These are phyloP conservation scores for Candida sonorensis DNA, from an alignment of 805 yeast species.

Conservation along the genomic window DNA sequence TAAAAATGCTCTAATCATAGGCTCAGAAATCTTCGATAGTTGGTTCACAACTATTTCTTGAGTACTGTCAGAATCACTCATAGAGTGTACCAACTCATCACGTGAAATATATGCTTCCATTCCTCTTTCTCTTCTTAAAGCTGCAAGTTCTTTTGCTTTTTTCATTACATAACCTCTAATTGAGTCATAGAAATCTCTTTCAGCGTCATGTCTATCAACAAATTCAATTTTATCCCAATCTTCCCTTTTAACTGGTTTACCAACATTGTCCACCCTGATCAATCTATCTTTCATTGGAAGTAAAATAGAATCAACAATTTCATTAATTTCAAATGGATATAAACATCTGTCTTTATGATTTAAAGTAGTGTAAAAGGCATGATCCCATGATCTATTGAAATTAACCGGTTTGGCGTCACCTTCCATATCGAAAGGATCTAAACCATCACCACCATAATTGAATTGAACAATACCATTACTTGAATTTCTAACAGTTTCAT, in stretches of 20 bases:
- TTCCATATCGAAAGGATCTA: conserved; percentile 98
- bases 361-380: conserved; percentile 70
- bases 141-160: conserved; percentile 53
- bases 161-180: conserved; percentile 53
- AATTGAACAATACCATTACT: conserved; percentile 96
- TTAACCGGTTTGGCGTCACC: conserved; percentile 97
- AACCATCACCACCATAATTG: conserved; percentile 97
- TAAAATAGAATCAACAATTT: conserved; percentile 48
- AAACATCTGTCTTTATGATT: conserved; percentile 47
- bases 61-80: conserved; percentile 11
- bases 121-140: conserved; percentile 47
- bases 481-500: conserved; percentile 90
- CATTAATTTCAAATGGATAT: conserved; percentile 62
- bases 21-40: conserved; percentile 56
- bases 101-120: conserved; percentile 26
- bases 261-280: conserved; percentile 67
- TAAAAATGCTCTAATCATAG: conserved; percentile 58
- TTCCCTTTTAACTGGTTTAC: conserved; percentile 40
- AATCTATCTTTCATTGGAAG: conserved; percentile 54
- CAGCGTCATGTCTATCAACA: conserved; percentile 84
- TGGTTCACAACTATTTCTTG: conserved; percentile 50
- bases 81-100: too few species aligned
- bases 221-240: conserved; percentile 47
- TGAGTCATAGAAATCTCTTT: conserved; percentile 75
- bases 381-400: conserved; percentile 91